These are phyloP conservation scores for Pythium oligandrum DNA, from an alignment of 352 stramenopile species.

Conservation along the genomic window DNA sequence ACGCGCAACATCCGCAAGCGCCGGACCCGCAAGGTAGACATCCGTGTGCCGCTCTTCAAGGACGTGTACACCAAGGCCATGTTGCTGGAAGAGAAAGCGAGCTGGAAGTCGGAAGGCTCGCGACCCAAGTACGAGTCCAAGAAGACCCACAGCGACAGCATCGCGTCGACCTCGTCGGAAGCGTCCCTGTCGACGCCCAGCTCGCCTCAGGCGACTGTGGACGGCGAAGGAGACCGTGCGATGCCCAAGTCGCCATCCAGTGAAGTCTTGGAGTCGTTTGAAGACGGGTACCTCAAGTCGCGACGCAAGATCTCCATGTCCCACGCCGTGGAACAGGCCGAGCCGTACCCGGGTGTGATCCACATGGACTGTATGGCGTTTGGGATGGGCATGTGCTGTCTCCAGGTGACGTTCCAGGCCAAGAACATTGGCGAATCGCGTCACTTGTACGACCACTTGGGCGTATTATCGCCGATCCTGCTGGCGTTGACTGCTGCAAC, in stretches of 20 bases:
- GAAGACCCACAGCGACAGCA: conserved; percentile 19
- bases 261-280: conserved; percentile 39
- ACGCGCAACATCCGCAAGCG: conserved; percentile 98
- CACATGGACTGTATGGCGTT: conserved; percentile 99
- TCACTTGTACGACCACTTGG: conserved; percentile 99
- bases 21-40: conserved; percentile 80
- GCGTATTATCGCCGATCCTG: conserved; percentile 98
- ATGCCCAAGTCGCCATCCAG: conserved; percentile 71
- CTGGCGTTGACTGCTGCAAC: conserved; percentile 98
- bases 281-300: conserved; percentile 49
- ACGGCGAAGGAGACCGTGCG: conserved; percentile 11
- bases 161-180: conserved; percentile 10
- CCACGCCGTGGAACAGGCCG: conserved; percentile 60
- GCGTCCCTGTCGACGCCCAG: conserved; percentile 6
- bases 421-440: conserved; percentile 98
- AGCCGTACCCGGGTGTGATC: conserved; percentile 88
- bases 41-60: conserved; percentile 82
- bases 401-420: conserved; percentile 98
- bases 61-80: conserved; percentile 79
- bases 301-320: conserved; percentile 62
- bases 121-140: conserved; percentile 77
- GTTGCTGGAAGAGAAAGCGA: conserved; percentile 60
- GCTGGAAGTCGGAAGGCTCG: conserved; percentile 77
- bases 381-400: conserved; percentile 99
- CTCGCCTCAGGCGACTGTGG: conserved; percentile 10